A percentile compares a stretch with the other conserved stretches of the same genome.
Evolutionary conservation across 345 rosid species (phyloP).

Genomic region (Eutrema yunnanense): DNA sequence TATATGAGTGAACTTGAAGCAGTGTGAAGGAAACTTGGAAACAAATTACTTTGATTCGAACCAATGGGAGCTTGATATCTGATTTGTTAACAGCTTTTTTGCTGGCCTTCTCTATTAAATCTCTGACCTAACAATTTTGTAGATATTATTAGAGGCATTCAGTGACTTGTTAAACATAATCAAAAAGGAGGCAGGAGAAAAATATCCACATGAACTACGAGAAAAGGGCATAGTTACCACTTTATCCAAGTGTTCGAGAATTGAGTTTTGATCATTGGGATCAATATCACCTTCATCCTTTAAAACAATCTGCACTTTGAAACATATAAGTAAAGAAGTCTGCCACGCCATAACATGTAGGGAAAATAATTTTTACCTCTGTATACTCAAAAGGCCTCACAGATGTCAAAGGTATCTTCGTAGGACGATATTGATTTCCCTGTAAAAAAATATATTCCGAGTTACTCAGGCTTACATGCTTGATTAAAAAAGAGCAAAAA

Average conservation of each 20-base stretch:
- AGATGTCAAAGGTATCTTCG: slow-evolving; percentile 90
- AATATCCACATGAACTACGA: slow-evolving; percentile 14
- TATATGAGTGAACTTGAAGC: slow-evolving; percentile 4
- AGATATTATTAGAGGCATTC: slow-evolving; percentile 9
- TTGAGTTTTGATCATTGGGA: slow-evolving; percentile 90
- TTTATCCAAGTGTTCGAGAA: slow-evolving; percentile 85
- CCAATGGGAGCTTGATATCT: slow-evolving; percentile 77
- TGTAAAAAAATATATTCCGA: slow-evolving; percentile 21
- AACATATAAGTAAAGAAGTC: slow-evolving; percentile 25
- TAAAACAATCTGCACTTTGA: slow-evolving; percentile 58
- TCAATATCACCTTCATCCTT: slow-evolving; percentile 86
- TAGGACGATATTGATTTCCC: slow-evolving; percentile 98
- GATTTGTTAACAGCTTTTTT: slow-evolving; percentile 49
- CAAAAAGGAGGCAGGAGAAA: slow-evolving; percentile 8
- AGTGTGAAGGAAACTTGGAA: slow-evolving; percentile 1
- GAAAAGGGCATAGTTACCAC: slow-evolving; percentile 50
- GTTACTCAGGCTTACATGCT: slow-evolving; percentile 6
- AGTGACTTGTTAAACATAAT: background rate
- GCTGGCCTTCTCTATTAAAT: slow-evolving; percentile 72
- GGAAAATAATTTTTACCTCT: slow-evolving; percentile 44
- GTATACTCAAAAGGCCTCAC: slow-evolving; percentile 92
- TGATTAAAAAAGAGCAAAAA: slow-evolving; percentile 1
- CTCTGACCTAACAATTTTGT: slow-evolving; percentile 50
- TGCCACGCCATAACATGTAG: slow-evolving; percentile 6
- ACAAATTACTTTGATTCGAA: slow-evolving; percentile 73